Base-by-base conservation (phyloP, 805 yeast genomes). In the Barnettozyma pratensis region DNA sequence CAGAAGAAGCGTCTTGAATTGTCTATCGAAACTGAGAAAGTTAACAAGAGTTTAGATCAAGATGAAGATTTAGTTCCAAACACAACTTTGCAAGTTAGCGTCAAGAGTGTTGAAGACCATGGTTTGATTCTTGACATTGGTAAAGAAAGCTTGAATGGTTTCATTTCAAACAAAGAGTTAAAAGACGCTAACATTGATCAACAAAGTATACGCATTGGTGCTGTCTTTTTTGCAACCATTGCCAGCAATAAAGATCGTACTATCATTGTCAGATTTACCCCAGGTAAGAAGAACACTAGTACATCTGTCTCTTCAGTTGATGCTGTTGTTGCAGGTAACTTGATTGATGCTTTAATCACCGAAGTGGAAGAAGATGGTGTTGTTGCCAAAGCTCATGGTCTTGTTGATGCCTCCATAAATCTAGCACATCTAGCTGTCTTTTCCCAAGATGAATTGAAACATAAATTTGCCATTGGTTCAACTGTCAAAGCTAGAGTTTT, bases 41-140 rank as follows among this genome's bases (percentile, higher is more conserved):
- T 86, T 10, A 94, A 94, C 61, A 71, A 74, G 25, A 51, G 69
- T 11, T 68, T 90, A 49, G 75, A 49, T 28, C 37, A 71, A 7
- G 77, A 72, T 5, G 90, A 83, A 41, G 97, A 90, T 62, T 66
- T 87, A 43, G 67, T 71, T 6, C 58, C 73, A 29, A 89, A 88
- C 40, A 73, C 78, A 50, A 62, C 85, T 4, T 62, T 94, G 3
- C 99, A 94, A 67, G 91, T 82, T 27, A 73, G 87, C 3, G 81
- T 94, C 26, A 76, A 74, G 52, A 84, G 95, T 42, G 68, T 87
- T 27, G 98, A 94, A 73, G 99, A 94, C 64, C 97, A 89, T 64
- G 99, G 99, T 68, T 77, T 81, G 27, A 79, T 87, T 48, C 68
- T 92, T 39, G 85, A 83, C 56, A 65, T 85, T 37, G 97, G 97